Percentiles rank a stretch among this genome's conserved stretches.
Conservation (phyloP, 805 yeast species). For the Wickerhamiella siamensis region DNA sequence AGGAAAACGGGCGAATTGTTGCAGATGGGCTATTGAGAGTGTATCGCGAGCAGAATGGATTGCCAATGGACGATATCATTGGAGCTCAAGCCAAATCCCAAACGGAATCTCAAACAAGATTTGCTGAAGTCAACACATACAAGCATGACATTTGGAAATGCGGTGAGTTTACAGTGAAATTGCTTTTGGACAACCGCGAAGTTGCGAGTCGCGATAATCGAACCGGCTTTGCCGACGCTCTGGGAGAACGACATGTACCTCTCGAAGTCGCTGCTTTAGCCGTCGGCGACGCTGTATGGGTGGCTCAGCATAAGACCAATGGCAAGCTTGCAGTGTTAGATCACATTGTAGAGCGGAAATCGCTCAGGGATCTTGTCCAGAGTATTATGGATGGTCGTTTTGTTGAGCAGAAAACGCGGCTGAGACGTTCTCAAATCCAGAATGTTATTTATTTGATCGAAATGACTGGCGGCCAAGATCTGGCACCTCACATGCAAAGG, state of each 20-base stretch:
- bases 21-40: slow-evolving; percentile 43
- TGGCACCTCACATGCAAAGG: slow-evolving; percentile 31
- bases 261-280: slow-evolving; percentile 46
- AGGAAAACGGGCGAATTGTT: slow-evolving; percentile 52
- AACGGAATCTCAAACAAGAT: background rate
- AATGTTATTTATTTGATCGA: slow-evolving; percentile 70
- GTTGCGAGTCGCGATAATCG: slow-evolving; percentile 54
- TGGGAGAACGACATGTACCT: slow-evolving; percentile 35
- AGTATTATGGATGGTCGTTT: slow-evolving; percentile 84
- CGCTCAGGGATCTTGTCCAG: slow-evolving; percentile 69
- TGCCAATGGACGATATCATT: slow-evolving; percentile 31
- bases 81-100: background rate
- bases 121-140: slow-evolving; percentile 1
- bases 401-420: slow-evolving; percentile 69
- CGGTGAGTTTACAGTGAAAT: slow-evolving; percentile 42
- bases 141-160: slow-evolving; percentile 39
- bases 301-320: slow-evolving; percentile 51
- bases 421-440: slow-evolving; percentile 51
- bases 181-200: slow-evolving; percentile 73
- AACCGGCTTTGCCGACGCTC: slow-evolving; percentile 47
- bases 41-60: slow-evolving; percentile 36
- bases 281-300: slow-evolving; percentile 84
- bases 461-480: slow-evolving; percentile 27
- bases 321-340: slow-evolving; percentile 56
- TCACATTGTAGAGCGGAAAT: slow-evolving; percentile 77